These are phyloP conservation scores for Podaxis carcinomalis DNA, from an alignment of 768 basidiomycete genomes.

Conservation along the genomic window DNA sequence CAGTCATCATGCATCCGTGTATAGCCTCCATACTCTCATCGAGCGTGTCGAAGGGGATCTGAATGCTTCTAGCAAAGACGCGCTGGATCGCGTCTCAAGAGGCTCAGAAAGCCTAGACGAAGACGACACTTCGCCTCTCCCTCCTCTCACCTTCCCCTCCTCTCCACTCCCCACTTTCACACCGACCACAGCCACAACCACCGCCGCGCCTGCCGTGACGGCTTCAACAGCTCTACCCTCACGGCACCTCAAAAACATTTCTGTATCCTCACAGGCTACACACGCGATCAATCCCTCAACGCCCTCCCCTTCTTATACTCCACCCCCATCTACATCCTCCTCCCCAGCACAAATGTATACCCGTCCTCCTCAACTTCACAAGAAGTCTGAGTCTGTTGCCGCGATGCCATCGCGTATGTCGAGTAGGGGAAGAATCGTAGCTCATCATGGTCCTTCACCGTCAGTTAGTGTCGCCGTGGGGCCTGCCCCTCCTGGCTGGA, in stretches of 20 bases:
- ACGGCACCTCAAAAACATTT: not conserved
- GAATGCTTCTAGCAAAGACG: not conserved
- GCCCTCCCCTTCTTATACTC: not conserved
- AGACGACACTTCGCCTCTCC: not conserved
- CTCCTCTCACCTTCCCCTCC: not conserved
- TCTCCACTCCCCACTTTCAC: not conserved
- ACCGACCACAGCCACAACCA: not conserved
- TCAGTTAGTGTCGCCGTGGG: conserved; percentile 3
- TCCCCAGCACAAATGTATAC: conserved; percentile 3
- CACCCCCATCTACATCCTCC: not conserved
- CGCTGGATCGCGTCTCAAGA: not conserved
- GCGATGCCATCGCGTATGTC: not conserved
- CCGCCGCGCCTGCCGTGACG: not conserved
- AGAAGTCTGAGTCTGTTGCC: conserved; percentile 2
- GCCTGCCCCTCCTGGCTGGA: conserved; percentile 20
- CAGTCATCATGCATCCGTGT: conserved; percentile 51
- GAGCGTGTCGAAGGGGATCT: conserved; percentile 42
- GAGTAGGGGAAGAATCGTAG: not conserved
- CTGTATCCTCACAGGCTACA: not conserved
- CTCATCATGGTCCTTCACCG: not conserved
- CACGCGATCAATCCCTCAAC: not conserved
- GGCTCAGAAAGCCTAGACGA: conserved; percentile 6
- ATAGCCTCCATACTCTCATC: conserved; percentile 56
- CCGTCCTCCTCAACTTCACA: conserved; percentile 1
- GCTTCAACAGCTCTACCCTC: not conserved